Conservation (phyloP, 306 rosid species). For the Erythrophleum fordii region DNA sequence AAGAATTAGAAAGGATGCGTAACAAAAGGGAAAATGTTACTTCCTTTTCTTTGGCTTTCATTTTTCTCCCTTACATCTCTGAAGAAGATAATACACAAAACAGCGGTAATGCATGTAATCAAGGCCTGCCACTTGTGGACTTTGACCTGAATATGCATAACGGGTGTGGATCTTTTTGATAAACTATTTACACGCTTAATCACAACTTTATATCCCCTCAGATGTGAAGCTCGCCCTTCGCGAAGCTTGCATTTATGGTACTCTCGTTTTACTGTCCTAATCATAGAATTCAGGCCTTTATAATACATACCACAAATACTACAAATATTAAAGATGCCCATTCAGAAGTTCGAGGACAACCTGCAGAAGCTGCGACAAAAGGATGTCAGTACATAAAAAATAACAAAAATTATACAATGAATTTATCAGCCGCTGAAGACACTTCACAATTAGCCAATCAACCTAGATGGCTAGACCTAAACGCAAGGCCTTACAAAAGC, state of each 20-base stretch:
- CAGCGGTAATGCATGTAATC: conserved; percentile 66
- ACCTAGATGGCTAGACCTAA: not conserved
- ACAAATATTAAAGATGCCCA: conserved; percentile 53
- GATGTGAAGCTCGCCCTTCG: conserved; percentile 61
- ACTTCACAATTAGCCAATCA: not conserved
- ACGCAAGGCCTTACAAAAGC: conserved; percentile 3
- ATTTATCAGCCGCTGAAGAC: not conserved
- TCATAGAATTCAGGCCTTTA: conserved; percentile 46
- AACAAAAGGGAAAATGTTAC: conserved; percentile 44
- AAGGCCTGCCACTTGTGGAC: conserved; percentile 87
- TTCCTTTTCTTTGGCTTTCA: conserved; percentile 20
- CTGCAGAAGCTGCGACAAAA: conserved; percentile 68
- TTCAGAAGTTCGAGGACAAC: conserved; percentile 36
- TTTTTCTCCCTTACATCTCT: conserved; percentile 53
- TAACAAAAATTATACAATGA: not conserved
- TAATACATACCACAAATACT: conserved; percentile 55
- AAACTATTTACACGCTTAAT: conserved; percentile 75
- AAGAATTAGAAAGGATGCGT: conserved; percentile 29
- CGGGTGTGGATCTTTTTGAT: conserved; percentile 62
- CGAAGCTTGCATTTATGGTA: conserved; percentile 60
- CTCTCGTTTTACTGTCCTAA: conserved; percentile 44
- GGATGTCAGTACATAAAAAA: conserved; percentile 13
- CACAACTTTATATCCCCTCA: conserved; percentile 65
- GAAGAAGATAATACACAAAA: conserved; percentile 64
- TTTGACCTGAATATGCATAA: conserved; percentile 80